Evolutionary conservation across 2,329 filamentous ascomycete species (phyloP), one percentile per base, ranked within the genome.

Genomic region (Trichoderma guizhouense): DNA sequence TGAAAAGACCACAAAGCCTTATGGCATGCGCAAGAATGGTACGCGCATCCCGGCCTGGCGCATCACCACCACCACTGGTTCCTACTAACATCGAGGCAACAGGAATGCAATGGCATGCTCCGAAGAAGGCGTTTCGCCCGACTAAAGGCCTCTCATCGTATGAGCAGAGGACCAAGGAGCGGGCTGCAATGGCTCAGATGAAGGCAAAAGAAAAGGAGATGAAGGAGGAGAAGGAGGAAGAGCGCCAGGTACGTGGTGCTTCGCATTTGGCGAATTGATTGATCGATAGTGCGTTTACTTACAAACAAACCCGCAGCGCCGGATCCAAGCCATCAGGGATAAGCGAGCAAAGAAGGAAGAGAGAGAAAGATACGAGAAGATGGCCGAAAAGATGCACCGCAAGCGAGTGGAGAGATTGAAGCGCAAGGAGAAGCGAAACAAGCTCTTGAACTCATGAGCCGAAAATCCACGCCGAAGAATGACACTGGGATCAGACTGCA

Each of bases 341-440:
- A 95, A 92, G 82, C 89, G 93, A 76, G 92, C 90, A 24, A 93
- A 91, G 67, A 98, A 98, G 87, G 95, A 94, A 78, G 96, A 98
- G 86, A 94, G 92, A 82, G 94, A 95, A 79, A 87, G 95, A 76
- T 98, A 95, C 80, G 93, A 94, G 82, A 93, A 95, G 86, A 89
- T 99, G 89, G 95, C 94, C 24, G 93, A 94, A 84, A 98, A 96
- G 86, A 98, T 99, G 96, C 95, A 98, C 85, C 90, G 89, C 83
- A 98, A 97, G 87, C 88, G 95, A 73, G 92, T 98, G 14, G 96
- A 99, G 84, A 89, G 96, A 77, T 83, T 97, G 82, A 97, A 94
- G 90, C 89, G 95, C 79, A 93, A 94, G 82, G 96, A 99, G 86
- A 98, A 98, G 91, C 90, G 96, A 80, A 99, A 95, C 83, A 96